Conservation (phyloP, 768 basidiomycete species). For the Tricholoma furcatifolium region DNA sequence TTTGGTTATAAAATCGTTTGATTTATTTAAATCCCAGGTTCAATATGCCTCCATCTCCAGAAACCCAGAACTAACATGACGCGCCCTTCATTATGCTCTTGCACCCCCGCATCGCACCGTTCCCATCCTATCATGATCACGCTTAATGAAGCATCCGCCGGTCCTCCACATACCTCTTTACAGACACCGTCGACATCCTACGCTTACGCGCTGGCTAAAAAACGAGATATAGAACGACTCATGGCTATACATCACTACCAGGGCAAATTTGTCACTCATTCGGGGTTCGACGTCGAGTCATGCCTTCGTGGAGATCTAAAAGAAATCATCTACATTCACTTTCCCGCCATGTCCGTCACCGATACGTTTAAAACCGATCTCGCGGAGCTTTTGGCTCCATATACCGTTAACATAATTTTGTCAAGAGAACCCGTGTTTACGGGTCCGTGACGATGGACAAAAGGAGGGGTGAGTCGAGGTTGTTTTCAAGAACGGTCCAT, state of each 20-base stretch:
- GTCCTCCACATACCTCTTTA: not conserved
- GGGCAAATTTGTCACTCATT: constrained; percentile 10
- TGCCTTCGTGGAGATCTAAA: constrained; percentile 6
- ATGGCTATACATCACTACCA: constrained; percentile 7
- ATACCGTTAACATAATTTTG: constrained; percentile 4
- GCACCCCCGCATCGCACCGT: not conserved
- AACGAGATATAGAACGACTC: constrained; percentile 3
- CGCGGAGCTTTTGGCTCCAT: constrained; percentile 1
- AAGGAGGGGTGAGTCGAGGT: not conserved
- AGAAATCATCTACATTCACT: constrained; percentile 8
- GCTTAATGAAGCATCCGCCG: not conserved
- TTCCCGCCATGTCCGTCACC: constrained; percentile 1
- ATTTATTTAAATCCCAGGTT: not conserved
- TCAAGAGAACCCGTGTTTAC: not conserved
- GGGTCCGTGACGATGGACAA: not conserved
- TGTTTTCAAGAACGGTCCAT: not conserved
- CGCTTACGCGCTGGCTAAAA: constrained; percentile 6
- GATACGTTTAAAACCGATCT: constrained; percentile 10
- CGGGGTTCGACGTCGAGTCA: constrained; percentile 4
- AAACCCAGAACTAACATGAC: too few relatives aligned
- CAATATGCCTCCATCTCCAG: not conserved
- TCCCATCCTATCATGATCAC: not conserved
- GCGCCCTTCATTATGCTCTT: not conserved
- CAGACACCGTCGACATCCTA: constrained; percentile 6
- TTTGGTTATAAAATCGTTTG: not conserved